A percentile compares a stretch with the other conserved stretches of the same genome.
phyloP scores from a whole-genome alignment of 257 asterid genomes.

The Paulownia fortunei region DNA sequence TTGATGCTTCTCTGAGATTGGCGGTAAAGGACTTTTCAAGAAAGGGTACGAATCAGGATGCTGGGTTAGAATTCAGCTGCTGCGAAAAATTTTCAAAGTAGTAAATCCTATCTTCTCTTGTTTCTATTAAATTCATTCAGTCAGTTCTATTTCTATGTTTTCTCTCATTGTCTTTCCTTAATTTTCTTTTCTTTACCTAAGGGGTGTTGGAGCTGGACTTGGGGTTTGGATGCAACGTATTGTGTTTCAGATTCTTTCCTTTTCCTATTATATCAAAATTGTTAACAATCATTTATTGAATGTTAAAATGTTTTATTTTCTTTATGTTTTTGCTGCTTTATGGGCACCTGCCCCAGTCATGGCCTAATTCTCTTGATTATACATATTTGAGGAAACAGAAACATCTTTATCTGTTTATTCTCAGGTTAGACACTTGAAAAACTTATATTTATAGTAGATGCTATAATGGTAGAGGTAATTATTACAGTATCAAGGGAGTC shows the following conservation, averaged over 20 bases:
- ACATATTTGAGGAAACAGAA: neutral
- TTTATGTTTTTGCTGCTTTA: neutral
- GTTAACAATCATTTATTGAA: neutral
- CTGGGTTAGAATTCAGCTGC: neutral
- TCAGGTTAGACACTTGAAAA: neutral
- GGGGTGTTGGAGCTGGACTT: neutral
- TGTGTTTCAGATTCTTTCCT: neutral
- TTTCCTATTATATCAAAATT: neutral
- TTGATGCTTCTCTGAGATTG: neutral
- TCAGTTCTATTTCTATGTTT: neutral
- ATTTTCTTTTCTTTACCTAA: neutral
- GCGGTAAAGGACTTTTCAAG: neutral
- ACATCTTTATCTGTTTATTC: neutral
- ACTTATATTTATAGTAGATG: too few relatives aligned
- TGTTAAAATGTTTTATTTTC: neutral
- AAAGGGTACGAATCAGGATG: neutral
- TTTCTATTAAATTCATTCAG: neutral
- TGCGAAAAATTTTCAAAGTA: neutral
- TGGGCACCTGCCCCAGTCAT: neutral
- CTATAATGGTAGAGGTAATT: too few relatives aligned
- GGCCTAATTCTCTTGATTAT: neutral
- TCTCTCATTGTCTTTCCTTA: neutral
- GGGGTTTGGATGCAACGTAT: conserved; percentile 8
- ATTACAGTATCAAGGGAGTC: too few relatives aligned
- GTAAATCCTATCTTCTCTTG: conserved; percentile 25